Conservation (phyloP, 768 basidiomycete species). For the Agrocybe pediades region DNA sequence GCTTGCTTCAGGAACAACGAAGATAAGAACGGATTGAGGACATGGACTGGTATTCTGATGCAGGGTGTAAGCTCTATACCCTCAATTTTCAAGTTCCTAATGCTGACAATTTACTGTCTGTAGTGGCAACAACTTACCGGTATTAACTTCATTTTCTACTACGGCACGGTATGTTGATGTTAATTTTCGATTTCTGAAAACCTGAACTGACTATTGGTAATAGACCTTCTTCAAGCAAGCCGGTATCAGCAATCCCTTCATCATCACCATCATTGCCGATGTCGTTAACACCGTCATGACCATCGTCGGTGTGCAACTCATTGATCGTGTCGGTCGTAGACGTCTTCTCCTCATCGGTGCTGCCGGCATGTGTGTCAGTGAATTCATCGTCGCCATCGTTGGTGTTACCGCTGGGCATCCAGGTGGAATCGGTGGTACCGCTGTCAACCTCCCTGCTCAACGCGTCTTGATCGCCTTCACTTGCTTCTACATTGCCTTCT, state of each 20-base stretch:
- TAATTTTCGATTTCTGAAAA: background rate
- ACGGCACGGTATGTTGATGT: conserved; percentile 22
- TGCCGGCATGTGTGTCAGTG: conserved; percentile 78
- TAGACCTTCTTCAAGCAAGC: conserved; percentile 66
- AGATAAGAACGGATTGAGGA: conserved; percentile 64
- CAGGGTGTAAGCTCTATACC: conserved; percentile 15
- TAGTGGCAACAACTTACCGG: conserved; percentile 75
- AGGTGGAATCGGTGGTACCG: conserved; percentile 3
- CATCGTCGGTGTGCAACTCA: conserved; percentile 71
- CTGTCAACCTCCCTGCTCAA: conserved; percentile 45
- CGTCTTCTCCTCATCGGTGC: conserved; percentile 79
- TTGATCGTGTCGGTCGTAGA: conserved; percentile 82
- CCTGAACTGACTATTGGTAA: background rate
- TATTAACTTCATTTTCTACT: conserved; percentile 55
- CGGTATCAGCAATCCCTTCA: conserved; percentile 56
- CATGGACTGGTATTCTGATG: conserved; percentile 70
- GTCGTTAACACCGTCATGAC: conserved; percentile 81
- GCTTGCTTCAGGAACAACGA: conserved; percentile 58
- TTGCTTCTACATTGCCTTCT: conserved; percentile 47
- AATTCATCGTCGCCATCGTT: conserved; percentile 67
- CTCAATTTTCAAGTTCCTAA: background rate
- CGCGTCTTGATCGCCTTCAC: conserved; percentile 61
- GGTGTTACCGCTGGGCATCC: conserved; percentile 32
- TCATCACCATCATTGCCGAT: conserved; percentile 55
- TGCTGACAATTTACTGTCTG: background rate